Evolutionary conservation across 176 grass and related monocot genomes (phyloP).

Genomic region (Oryza nivara): DNA sequence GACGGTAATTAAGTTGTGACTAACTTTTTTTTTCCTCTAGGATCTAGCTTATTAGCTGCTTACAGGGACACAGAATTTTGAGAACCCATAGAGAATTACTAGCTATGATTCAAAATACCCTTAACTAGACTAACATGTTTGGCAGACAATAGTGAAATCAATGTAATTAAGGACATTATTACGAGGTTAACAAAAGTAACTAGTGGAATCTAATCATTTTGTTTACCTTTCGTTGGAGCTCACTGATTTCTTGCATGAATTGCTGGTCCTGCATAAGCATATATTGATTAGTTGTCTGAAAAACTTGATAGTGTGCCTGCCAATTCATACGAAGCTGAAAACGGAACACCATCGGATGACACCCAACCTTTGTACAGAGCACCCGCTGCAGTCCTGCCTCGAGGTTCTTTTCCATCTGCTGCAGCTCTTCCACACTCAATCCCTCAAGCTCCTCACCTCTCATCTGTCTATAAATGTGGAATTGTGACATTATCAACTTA

Average conservation of each 20-base stretch:
- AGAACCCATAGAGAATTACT: background rate
- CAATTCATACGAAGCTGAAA: conserved; percentile 17
- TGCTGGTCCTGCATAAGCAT: conserved; percentile 59
- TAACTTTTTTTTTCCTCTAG: background rate
- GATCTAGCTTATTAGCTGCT: background rate
- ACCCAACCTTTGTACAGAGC: conserved; percentile 76
- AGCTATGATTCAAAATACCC: background rate
- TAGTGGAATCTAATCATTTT: background rate
- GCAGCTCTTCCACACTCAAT: conserved; percentile 70
- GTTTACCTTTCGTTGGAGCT: conserved; percentile 73
- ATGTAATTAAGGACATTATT: background rate
- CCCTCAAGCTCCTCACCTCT: conserved; percentile 87
- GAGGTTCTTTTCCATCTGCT: conserved; percentile 82
- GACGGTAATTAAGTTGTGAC: background rate
- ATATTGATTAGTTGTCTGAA: background rate
- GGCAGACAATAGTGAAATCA: background rate
- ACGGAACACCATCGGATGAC: background rate
- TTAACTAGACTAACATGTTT: background rate
- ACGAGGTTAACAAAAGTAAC: background rate
- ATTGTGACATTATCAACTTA: background rate
- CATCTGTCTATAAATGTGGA: conserved; percentile 67
- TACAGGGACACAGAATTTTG: background rate
- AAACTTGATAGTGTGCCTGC: conserved; percentile 16
- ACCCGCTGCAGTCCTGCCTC: conserved; percentile 74
- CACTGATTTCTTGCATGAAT: conserved; percentile 79